Evolutionary conservation across 768 basidiomycete genomes (phyloP), one percentile per base, ranked within the genome.

Genomic region (Lactarius deliciosus): DNA sequence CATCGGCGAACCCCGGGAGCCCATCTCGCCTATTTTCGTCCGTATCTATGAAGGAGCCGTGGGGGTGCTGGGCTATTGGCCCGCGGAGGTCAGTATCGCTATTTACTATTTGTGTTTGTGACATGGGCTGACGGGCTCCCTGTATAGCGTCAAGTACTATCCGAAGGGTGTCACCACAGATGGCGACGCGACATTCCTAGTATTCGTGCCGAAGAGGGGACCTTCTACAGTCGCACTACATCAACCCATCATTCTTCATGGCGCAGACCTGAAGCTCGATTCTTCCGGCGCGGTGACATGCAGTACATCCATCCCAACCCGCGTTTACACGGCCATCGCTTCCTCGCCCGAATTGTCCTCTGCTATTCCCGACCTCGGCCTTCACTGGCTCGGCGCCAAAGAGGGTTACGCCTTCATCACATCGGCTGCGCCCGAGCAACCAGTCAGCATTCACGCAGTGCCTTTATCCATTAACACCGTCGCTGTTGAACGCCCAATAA

Each of bases 1-100:
- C 68, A 71, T 8, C 78, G 77, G 79, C 40, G 60, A 40, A 38
- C 47, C 28, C 68, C 59, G 60, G 61, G 50, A 53, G 65, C 34
- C 50, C 72, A 59, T 67, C 74, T 75, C 76, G 53, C 61, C 72
- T 63, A 56, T 64, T 65, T 64, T 56, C 43, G 50, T 38, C 61
- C 11, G 38, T 70, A 25, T 69, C 32, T 68, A 76, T 63, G 64
- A 72, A 56, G 69, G 68, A 58, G 65, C 71, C 40, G 22, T 79
- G 50, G 59, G 79, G 40, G 68, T 81, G 63, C 68, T 81, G 43
- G 71, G 77, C 47, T 76, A 79, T 59, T 72, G 73, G 41, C 54
- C 55, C n/a, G 53, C 70, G 32, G 64, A 69, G 66, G 56, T 74
- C 8, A 58, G 65, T 28, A 8, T 54, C 59, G 5, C 20, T 28